phyloP scores from a whole-genome alignment of 331 rosid genomes.

The Acacia pycnantha region DNA sequence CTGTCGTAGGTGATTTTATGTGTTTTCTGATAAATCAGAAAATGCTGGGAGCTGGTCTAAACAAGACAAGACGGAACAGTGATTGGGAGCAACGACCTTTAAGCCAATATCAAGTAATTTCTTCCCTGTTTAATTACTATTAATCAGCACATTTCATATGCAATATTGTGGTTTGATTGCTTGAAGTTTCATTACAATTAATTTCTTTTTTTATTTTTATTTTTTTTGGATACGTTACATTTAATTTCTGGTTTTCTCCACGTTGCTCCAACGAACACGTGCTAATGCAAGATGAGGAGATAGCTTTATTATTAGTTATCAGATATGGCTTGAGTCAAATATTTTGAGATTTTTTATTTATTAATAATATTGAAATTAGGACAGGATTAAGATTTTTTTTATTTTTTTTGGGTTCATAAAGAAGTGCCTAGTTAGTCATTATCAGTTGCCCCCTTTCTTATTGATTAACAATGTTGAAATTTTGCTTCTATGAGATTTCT shows the following conservation, averaged over 20 bases:
- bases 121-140: not conserved
- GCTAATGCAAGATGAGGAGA: not conserved
- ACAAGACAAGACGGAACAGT: constrained; percentile 95
- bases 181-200: not conserved
- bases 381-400: not conserved
- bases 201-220: not conserved
- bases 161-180: not conserved
- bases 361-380: not conserved
- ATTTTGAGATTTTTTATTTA: not conserved
- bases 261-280: not conserved
- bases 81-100: constrained; percentile 96
- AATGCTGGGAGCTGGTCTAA: constrained; percentile 79
- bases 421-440: not conserved
- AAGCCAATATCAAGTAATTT: constrained; percentile 73
- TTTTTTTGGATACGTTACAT: too few species aligned
- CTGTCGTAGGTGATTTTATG: constrained; percentile 19
- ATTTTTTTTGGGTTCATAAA: not conserved
- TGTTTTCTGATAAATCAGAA: constrained; percentile 56
- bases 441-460: not conserved
- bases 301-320: not conserved
- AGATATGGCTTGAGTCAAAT: not conserved
- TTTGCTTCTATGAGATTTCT: not conserved
- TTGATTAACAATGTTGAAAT: not conserved
- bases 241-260: not conserved
- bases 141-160: not conserved